phyloP scores from a whole-genome alignment of 148 eudicot genomes.

The Silene latifolia region DNA sequence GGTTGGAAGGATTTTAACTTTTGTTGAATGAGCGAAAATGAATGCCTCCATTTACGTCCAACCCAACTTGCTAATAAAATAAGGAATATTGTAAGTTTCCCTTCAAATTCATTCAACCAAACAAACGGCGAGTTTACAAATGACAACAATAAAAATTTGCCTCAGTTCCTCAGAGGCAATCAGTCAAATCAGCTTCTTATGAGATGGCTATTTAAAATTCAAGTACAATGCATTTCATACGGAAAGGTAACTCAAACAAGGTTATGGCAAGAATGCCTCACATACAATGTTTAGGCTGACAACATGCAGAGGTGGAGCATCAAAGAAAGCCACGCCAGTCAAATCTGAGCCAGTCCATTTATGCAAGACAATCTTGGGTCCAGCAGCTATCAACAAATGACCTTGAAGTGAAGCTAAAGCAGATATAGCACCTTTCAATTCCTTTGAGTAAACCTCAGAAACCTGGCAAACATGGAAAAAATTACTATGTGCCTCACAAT shows the following conservation, averaged over 20 bases:
- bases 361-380: constrained; percentile 90
- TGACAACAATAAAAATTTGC: background rate
- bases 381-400: constrained; percentile 85
- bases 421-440: constrained; percentile 96
- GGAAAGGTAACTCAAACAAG: background rate
- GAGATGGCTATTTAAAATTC: background rate
- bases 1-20: background rate
- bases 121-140: background rate
- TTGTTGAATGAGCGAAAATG: background rate
- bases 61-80: background rate
- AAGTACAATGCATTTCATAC: constrained; percentile 8
- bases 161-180: background rate
- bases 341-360: constrained; percentile 93
- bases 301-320: constrained; percentile 92
- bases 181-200: background rate
- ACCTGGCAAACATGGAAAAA: constrained; percentile 40
- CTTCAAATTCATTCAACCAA: background rate
- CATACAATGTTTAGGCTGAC: constrained; percentile 96
- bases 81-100: background rate
- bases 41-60: background rate
- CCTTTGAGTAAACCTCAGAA: constrained; percentile 83
- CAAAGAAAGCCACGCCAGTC: constrained; percentile 87
- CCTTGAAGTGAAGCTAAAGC: constrained; percentile 97
- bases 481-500: constrained; percentile 1
- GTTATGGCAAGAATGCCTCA: constrained; percentile 12